Evolutionary conservation across 192 early-diverging fungal genomes (phyloP), one percentile per base, ranked within the genome.

Genomic region (Coemansia sp.): DNA sequence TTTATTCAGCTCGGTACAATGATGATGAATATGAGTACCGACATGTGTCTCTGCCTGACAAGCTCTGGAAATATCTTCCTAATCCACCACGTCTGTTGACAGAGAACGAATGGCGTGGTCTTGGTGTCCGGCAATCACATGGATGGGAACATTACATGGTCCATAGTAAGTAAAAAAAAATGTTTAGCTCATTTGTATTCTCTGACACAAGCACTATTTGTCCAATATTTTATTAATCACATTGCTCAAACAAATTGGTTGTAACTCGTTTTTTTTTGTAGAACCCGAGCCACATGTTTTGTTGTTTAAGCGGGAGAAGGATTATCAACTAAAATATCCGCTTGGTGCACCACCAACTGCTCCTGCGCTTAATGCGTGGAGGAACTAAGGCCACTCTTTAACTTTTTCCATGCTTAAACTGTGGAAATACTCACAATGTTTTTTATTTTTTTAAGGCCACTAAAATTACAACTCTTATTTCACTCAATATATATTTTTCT

Each of bases 81-180:
- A 48, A 67, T 7, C 73, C 73, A 10, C 67, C 61, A 31, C 60
- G 79, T 19, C 21, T 82, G 24, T 64, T 82, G 70, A 54, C 18
- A 6, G 79, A 82, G 31, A 26, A 60, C 24, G 79, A 82, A 30
- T 76, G 73, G 67, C 65, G 69, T 18, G 59, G 55, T 5, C 60
- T 82, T 19, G 79, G 79, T 51, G 79, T 82, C 5, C 69, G 54
- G 49, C 79, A 82, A 70, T 82, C 79, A 19, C 53, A 59, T 27
- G 79, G 79, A 1, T 82, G 79, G 79, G 68, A 67, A 21, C 79
- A 82, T 28, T 82, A 76, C 24, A 69, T 76, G 79, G 64, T 82
- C 8, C 79, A 82, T 30, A 56, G 67, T 69, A 69, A 56, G 67
- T 57, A 5, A 5, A 24, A 51, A 5, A 24, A 24, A 4, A 25